Conservation (phyloP, 306 rosid genomes). For the Dryas alaskensis region DNA sequence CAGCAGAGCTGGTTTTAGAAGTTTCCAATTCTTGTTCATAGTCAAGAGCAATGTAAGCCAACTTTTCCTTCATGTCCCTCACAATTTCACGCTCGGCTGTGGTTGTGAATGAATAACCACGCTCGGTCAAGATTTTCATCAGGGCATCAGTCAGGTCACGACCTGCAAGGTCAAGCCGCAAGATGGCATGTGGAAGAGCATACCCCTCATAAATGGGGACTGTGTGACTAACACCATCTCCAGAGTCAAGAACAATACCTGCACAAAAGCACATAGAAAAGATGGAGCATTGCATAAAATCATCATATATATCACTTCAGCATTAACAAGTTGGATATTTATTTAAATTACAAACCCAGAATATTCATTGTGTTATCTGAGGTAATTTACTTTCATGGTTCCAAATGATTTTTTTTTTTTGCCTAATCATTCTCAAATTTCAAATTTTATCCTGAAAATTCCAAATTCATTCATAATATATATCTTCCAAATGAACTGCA, state of each 20-base stretch:
- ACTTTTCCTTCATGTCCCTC: conserved; percentile 53
- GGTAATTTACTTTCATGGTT: not conserved
- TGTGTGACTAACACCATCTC: conserved; percentile 43
- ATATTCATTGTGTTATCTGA: not conserved
- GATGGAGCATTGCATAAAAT: not conserved
- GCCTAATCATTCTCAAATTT: not conserved
- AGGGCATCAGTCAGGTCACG: conserved; percentile 80
- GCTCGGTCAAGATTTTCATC: conserved; percentile 79
- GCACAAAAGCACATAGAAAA: conserved; percentile 6
- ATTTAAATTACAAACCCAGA: not conserved
- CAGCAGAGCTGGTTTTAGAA: conserved; percentile 69
- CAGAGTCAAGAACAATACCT: conserved; percentile 42
- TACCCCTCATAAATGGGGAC: conserved; percentile 40
- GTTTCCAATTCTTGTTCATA: conserved; percentile 77
- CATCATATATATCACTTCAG: not conserved
- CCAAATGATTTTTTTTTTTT: not conserved
- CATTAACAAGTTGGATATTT: not conserved
- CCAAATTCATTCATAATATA: not conserved
- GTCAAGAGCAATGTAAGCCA: conserved; percentile 75
- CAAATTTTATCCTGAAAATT: not conserved
- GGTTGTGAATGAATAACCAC: conserved; percentile 79
- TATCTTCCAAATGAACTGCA: not conserved
- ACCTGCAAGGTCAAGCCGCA: conserved; percentile 79
- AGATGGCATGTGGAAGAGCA: conserved; percentile 46
- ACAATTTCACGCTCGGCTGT: conserved; percentile 85